phyloP scores from a whole-genome alignment of 2,329 filamentous ascomycete genomes.

The Cephalotrichum gorgonifer region DNA sequence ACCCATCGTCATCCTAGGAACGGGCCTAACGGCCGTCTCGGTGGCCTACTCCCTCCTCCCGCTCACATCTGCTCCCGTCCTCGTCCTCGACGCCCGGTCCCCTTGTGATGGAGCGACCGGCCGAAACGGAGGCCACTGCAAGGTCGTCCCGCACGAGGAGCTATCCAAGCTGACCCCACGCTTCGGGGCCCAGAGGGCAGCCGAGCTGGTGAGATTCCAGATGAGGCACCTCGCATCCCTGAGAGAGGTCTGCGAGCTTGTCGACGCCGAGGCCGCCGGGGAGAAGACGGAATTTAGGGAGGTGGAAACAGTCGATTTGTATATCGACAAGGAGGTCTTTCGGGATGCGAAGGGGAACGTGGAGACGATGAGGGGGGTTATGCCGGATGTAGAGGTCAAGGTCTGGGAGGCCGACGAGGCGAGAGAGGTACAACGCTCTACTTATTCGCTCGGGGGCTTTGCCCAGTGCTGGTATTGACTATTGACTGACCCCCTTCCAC shows the following conservation, averaged over 20 bases:
- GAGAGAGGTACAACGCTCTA: slow-evolving; percentile 12
- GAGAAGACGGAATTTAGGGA: slow-evolving; percentile 27
- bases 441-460: not conserved
- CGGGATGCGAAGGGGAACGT: slow-evolving; percentile 20
- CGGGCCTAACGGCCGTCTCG: not conserved
- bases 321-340: slow-evolving; percentile 24
- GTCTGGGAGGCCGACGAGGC: slow-evolving; percentile 24
- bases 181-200: slow-evolving; percentile 25
- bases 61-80: not conserved
- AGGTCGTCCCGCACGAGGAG: slow-evolving; percentile 25
- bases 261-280: not conserved
- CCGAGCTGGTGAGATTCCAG: slow-evolving; percentile 30
- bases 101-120: slow-evolving; percentile 19
- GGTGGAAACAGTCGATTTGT: slow-evolving; percentile 37
- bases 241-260: slow-evolving; percentile 21
- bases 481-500: not conserved
- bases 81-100: slow-evolving; percentile 16
- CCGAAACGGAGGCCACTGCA: slow-evolving; percentile 18
- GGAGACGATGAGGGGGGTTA: slow-evolving; percentile 20
- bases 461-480: not conserved
- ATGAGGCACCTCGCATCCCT: slow-evolving; percentile 28
- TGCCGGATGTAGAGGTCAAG: slow-evolving; percentile 27
- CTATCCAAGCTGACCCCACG: slow-evolving; percentile 21
- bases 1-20: slow-evolving; percentile 1
- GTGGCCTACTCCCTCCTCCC: slow-evolving; percentile 2